phyloP scores from a whole-genome alignment of 345 rosid genomes.

The Brassica carinata region DNA sequence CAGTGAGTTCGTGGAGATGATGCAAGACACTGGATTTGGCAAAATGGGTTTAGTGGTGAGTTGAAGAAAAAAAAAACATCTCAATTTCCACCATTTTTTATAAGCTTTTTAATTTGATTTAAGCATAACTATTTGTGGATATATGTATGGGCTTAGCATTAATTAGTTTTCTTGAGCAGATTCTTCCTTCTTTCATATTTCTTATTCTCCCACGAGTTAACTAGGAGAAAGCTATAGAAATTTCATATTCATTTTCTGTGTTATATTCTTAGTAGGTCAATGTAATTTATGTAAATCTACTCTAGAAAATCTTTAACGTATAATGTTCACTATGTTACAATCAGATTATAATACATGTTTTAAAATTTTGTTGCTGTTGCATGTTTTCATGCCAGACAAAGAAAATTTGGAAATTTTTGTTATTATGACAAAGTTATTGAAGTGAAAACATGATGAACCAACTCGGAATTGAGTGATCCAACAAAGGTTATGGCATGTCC shows the following conservation, averaged over 20 bases:
- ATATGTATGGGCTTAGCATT: background rate
- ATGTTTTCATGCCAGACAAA: background rate
- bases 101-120: too few relatives aligned
- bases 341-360: background rate
- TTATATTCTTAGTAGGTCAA: conserved; percentile 12
- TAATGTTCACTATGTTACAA: background rate
- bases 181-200: conserved; percentile 7
- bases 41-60: conserved; percentile 34
- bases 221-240: conserved; percentile 19
- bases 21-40: conserved; percentile 68
- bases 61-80: conserved; percentile 14
- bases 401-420: background rate
- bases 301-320: background rate
- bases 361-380: background rate
- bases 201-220: conserved; percentile 22
- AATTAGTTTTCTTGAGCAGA: conserved; percentile 36
- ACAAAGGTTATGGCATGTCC: background rate
- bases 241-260: background rate
- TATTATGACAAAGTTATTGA: background rate
- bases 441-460: background rate
- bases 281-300: conserved; percentile 23
- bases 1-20: conserved; percentile 87
- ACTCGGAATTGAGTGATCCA: background rate
- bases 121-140: background rate
- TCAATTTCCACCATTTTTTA: background rate